These are phyloP conservation scores for Ceratobasidium sp. DNA, from an alignment of 1,284 basidiomycete genomes.

Conservation along the genomic window DNA sequence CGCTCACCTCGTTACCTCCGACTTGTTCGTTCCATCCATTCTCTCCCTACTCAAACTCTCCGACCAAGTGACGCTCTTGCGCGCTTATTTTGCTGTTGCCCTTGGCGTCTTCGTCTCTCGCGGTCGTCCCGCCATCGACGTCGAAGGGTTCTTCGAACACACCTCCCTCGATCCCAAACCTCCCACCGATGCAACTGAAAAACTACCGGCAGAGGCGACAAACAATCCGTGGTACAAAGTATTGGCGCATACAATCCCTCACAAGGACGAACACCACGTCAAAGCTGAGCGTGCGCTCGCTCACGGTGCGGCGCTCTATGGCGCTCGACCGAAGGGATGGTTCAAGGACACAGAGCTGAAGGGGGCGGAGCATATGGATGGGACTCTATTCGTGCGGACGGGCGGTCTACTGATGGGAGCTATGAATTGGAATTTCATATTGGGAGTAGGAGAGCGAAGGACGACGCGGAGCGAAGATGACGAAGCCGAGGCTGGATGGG, in stretches of 20 bases:
- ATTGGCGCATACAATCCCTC: constrained; percentile 32
- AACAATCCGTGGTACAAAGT: constrained; percentile 46
- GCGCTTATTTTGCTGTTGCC: constrained; percentile 34
- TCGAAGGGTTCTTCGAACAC: constrained; percentile 34
- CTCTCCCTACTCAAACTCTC: constrained; percentile 34
- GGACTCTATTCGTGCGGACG: constrained; percentile 47
- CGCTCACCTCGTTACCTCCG: constrained; percentile 45
- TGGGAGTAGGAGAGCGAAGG: background rate
- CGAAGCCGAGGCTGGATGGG: constrained; percentile 19
- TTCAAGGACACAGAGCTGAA: constrained; percentile 32
- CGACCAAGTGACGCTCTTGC: constrained; percentile 35
- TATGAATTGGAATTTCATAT: too few species aligned
- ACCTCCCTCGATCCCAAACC: constrained; percentile 31
- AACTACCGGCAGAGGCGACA: background rate
- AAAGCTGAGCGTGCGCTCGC: constrained; percentile 45
- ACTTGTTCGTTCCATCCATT: constrained; percentile 47
- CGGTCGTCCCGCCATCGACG: constrained; percentile 43
- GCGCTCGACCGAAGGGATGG: constrained; percentile 32
- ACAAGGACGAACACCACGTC: constrained; percentile 48
- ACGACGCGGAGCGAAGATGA: background rate
- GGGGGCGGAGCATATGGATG: constrained; percentile 46
- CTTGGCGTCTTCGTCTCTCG: constrained; percentile 41
- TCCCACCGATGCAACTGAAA: background rate
- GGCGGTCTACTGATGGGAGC: constrained; percentile 45
- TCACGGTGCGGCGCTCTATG: constrained; percentile 44